Evolutionary conservation across 129 eudicot species (phyloP).

Genomic region (Lonicera japonica): DNA sequence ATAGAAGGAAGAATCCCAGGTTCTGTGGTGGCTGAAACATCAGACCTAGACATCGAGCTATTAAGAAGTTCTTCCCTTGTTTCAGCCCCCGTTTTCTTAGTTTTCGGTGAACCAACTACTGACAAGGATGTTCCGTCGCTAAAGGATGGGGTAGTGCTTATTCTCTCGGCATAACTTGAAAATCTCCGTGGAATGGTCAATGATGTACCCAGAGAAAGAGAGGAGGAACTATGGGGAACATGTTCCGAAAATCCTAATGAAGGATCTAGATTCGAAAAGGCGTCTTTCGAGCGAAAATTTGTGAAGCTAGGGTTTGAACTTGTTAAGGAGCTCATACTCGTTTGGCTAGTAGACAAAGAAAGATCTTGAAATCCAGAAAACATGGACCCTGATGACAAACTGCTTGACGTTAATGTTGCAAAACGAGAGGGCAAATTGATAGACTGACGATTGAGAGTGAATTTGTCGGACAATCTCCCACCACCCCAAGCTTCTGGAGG

Average conservation of each 20-base stretch:
- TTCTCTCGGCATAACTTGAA: conserved; percentile 91
- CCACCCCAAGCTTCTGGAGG: conserved; percentile 99
- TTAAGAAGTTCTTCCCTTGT: conserved; percentile 72
- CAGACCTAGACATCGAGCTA: conserved; percentile 59
- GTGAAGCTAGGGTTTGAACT: conserved; percentile 30
- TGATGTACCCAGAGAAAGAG: conserved; percentile 44
- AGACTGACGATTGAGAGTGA: conserved; percentile 48
- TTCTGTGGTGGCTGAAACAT: conserved; percentile 42
- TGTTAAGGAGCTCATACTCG: conserved; percentile 21
- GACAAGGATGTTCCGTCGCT: conserved; percentile 50
- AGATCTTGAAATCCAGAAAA: conserved; percentile 65
- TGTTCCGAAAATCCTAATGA: conserved; percentile 35
- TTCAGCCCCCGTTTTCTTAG: conserved; percentile 79
- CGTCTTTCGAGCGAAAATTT: conserved; percentile 48
- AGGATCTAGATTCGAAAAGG: conserved; percentile 43
- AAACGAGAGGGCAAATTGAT: conserved; percentile 60
- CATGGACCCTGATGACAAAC: conserved; percentile 49
- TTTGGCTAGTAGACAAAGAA: conserved; percentile 41
- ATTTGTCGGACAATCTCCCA: conserved; percentile 62
- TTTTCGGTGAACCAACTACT: conserved; percentile 80
- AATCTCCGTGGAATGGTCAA: conserved; percentile 56
- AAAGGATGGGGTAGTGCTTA: conserved; percentile 64
- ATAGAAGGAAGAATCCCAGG: conserved; percentile 33
- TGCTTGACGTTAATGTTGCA: conserved; percentile 43
- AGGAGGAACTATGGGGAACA: conserved; percentile 42